A percentile compares a stretch with the other conserved stretches of the same genome.
phyloP scores from a whole-genome alignment of 2,329 filamentous ascomycete species.

The Diaporthe sp. region DNA sequence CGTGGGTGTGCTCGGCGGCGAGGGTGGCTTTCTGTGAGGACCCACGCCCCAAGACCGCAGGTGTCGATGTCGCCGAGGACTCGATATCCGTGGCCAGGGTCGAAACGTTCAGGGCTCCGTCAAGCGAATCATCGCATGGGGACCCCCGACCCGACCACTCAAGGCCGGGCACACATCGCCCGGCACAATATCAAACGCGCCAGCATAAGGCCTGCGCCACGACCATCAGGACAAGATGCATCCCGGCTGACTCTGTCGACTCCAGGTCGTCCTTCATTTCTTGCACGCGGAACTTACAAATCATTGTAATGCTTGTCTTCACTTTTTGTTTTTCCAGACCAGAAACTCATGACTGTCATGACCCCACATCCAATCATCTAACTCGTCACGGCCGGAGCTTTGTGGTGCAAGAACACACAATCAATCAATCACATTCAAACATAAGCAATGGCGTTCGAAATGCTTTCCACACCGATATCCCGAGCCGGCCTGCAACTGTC shows the following conservation, averaged over 20 bases:
- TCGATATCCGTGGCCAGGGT: neutral
- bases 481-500: conserved; percentile 22
- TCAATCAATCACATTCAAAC: neutral
- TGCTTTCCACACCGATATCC: conserved; percentile 27
- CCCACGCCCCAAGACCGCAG: neutral
- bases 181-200: too few relatives aligned
- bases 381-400: conserved; percentile 17
- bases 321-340: conserved; percentile 3
- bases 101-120: neutral
- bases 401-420: conserved; percentile 20
- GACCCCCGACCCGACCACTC: neutral
- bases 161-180: neutral
- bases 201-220: neutral
- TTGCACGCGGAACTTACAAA: conserved; percentile 21
- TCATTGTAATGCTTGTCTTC: conserved; percentile 20
- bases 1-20: conserved; percentile 62
- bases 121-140: neutral
- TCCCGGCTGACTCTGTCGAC: conserved; percentile 5
- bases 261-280: conserved; percentile 10
- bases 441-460: conserved; percentile 19
- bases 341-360: conserved; percentile 25
- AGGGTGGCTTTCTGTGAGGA: conserved; percentile 65
- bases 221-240: neutral
- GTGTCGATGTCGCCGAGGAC: neutral
- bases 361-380: conserved; percentile 16